A percentile compares a stretch with the other conserved stretches of the same genome.
These are phyloP conservation scores for Naematelia encephala DNA, from an alignment of 768 basidiomycete species.

Conservation along the genomic window DNA sequence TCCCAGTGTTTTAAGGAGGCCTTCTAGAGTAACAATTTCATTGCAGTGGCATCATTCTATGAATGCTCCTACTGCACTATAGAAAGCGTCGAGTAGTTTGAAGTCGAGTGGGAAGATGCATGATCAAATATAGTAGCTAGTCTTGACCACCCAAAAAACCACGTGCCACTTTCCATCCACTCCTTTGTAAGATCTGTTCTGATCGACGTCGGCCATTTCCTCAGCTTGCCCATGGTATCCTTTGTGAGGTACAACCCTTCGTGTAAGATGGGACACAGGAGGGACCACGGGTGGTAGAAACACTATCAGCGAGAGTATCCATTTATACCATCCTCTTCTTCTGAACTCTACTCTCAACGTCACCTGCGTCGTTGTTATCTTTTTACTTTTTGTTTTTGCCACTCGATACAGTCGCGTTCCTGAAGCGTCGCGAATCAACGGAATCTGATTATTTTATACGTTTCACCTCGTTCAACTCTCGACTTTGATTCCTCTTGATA, in stretches of 20 bases:
- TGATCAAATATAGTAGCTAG: too few relatives aligned
- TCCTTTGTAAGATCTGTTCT: conserved; percentile 1
- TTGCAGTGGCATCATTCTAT: too few relatives aligned
- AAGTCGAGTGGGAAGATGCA: too few relatives aligned
- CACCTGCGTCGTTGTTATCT: too few relatives aligned
- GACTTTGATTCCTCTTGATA: not conserved
- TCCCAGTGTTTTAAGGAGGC: not conserved
- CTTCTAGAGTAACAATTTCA: too few relatives aligned
- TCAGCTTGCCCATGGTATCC: conserved; percentile 7
- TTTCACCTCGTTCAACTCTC: not conserved
- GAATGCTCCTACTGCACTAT: too few relatives aligned
- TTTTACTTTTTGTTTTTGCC: not conserved
- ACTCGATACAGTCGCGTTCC: not conserved
- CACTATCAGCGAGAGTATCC: not conserved
- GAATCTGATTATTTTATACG: not conserved
- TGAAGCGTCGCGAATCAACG: not conserved
- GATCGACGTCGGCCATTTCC: not conserved
- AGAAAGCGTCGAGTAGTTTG: too few relatives aligned
- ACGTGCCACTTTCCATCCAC: not conserved
- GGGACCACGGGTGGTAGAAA: not conserved
- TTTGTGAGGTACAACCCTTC: conserved; percentile 12
- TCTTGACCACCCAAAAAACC: not conserved
- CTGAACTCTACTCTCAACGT: too few relatives aligned
- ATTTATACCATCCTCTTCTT: too few relatives aligned
- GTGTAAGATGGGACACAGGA: conserved; percentile 1